phyloP scores from a whole-genome alignment of 1,284 basidiomycete species.

The Boletus hoseneyae region DNA sequence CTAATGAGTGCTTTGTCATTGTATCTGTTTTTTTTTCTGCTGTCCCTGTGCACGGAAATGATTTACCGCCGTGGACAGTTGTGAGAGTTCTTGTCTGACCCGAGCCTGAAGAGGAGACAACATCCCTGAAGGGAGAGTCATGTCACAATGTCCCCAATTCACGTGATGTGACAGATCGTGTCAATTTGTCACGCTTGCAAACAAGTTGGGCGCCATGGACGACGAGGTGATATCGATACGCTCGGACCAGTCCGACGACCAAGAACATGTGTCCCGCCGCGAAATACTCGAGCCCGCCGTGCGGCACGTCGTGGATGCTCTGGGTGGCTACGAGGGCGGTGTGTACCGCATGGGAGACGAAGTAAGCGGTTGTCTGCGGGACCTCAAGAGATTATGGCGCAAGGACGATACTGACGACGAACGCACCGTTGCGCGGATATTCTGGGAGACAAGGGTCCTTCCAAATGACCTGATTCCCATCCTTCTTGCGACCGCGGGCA shows the following conservation, averaged over 20 bases:
- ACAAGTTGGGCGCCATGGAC: constrained; percentile 23
- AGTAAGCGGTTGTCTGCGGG: constrained; percentile 81
- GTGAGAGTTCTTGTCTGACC: constrained; percentile 2
- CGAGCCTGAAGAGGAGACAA: constrained; percentile 8
- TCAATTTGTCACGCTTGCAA: constrained; percentile 16
- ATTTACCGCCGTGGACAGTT: constrained; percentile 10
- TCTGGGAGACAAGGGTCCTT: constrained; percentile 80
- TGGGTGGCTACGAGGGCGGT: constrained; percentile 68
- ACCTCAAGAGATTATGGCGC: constrained; percentile 92
- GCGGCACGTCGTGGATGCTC: constrained; percentile 67
- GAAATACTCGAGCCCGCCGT: constrained; percentile 63
- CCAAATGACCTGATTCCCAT: constrained; percentile 85
- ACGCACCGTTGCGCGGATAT: constrained; percentile 87
- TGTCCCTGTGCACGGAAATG: constrained; percentile 15
- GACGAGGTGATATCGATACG: constrained; percentile 39
- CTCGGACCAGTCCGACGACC: constrained; percentile 33
- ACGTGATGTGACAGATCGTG: constrained; percentile 32
- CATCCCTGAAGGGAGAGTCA: constrained; percentile 6
- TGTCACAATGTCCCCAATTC: constrained; percentile 5
- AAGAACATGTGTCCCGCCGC: constrained; percentile 35
- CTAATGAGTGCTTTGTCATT: constrained; percentile 1
- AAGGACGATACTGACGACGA: constrained; percentile 95
- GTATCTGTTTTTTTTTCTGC: neutral
- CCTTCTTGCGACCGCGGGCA: constrained; percentile 73
- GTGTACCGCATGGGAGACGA: constrained; percentile 83